Base-by-base conservation (phyloP, 2,329 filamentous ascomycete genomes). In the Shiraia sp. region DNA sequence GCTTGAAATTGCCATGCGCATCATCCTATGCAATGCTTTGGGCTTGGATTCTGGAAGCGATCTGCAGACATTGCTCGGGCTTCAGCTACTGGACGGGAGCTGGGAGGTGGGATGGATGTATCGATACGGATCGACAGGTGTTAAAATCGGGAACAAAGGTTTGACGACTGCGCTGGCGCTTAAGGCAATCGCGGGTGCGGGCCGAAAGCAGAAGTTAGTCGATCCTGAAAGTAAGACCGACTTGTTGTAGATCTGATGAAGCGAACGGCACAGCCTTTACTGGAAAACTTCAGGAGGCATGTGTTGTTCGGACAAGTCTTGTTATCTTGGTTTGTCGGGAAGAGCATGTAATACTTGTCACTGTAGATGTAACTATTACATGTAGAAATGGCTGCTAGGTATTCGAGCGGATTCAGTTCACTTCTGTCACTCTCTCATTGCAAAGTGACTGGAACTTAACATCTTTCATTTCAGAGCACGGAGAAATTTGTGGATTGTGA, bases 81-180 rank as follows among this genome's bases (percentile, higher is more conserved):
- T 60, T 26, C 64, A 69, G 44, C 47, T 45, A 17, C 50, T 59
- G 22, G 65, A 68, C 40, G 64, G 64, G 1, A 51, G 65, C 12
- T 69, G 65, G 63, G 51, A 59, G 27, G 30, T 41, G 5, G 47
- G 49, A 10, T 53, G 49, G 45, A 45, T 54, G 27, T 54, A 46
- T 35, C 25, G 33, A 17, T 46, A 52, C 31, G 47, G 45, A 16
- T 43, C 28, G 6, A 45, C 42, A 5, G 33, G 40, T 10, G 22
- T 43, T 2, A 52, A 33, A 26, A 38, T 52, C 13, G 51, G 51
- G 14, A 52, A 50, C 33, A 30, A 38, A 10, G 46, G 36, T 10
- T 23, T 54, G 10, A 50, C 49, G 23, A 54, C 49, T n/a, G 51
- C 51, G 7, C 31, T 49, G 27, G 48, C 48, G 4, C 23, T 54